Conservation (phyloP, 495 filamentous ascomycete species). For the Xylaria longipes region DNA sequence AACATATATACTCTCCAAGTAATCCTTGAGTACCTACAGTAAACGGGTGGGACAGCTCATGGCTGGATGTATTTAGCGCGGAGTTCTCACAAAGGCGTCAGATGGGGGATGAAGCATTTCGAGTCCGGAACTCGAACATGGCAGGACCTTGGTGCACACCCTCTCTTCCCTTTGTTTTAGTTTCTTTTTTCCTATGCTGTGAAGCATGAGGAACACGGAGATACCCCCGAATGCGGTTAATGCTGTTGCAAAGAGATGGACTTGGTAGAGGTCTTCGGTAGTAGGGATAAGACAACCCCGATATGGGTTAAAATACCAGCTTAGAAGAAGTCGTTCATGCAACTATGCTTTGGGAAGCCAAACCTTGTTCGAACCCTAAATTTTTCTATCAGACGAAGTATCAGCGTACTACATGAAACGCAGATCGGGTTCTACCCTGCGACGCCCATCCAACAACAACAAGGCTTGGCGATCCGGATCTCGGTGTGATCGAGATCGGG, state of each 20-base stretch:
- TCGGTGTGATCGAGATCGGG: background rate
- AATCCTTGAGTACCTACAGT: background rate
- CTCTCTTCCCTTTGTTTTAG: constrained; percentile 8
- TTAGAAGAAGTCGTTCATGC: background rate
- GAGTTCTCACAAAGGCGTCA: constrained; percentile 23
- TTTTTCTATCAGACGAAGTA: constrained; percentile 10
- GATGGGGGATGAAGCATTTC: background rate
- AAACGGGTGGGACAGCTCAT: background rate
- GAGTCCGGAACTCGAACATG: constrained; percentile 37
- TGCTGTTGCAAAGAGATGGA: background rate
- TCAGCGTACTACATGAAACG: constrained; percentile 23
- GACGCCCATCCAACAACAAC: background rate
- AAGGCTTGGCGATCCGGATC: constrained; percentile 11
- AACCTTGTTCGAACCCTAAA: constrained; percentile 5
- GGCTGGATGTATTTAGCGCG: constrained; percentile 16
- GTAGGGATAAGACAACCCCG: background rate
- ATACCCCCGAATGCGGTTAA: constrained; percentile 13
- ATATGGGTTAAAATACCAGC: background rate
- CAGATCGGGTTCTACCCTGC: constrained; percentile 10
- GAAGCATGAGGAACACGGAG: background rate
- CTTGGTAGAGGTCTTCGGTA: background rate
- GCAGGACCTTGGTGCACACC: background rate
- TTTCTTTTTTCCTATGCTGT: background rate
- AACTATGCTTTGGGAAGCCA: background rate
- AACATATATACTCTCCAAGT: background rate